These are phyloP conservation scores for Lachnellula willkommii DNA, from an alignment of 2,329 filamentous ascomycete species.

Conservation along the genomic window DNA sequence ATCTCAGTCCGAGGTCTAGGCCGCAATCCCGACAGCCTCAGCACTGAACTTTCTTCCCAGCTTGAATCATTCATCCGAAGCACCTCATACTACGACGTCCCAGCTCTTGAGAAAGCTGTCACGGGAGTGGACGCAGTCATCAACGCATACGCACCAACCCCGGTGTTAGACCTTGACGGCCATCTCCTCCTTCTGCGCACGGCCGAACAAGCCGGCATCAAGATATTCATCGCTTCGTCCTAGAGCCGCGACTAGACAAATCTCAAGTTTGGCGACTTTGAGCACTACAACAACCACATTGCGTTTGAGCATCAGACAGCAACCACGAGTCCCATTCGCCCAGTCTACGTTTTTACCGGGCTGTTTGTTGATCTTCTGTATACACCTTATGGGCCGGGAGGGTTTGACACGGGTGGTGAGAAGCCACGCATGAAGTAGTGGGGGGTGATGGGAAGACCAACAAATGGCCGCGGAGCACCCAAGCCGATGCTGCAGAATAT, in stretches of 20 bases:
- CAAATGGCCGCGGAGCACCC: neutral
- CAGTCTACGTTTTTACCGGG: conserved; percentile 32
- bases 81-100: conserved; percentile 21
- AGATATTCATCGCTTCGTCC: conserved; percentile 26
- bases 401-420: neutral
- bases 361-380: conserved; percentile 5
- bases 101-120: conserved; percentile 31
- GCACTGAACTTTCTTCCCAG: neutral
- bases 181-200: conserved; percentile 35
- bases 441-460: neutral
- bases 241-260: conserved; percentile 34
- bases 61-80: neutral
- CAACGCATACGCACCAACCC: conserved; percentile 26
- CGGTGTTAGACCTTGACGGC: conserved; percentile 30
- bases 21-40: neutral
- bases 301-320: conserved; percentile 32
- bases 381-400: neutral
- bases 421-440: neutral
- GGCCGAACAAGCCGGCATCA: conserved; percentile 33
- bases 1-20: neutral
- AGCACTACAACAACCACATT: conserved; percentile 34
- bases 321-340: conserved; percentile 27
- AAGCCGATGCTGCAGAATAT: neutral
- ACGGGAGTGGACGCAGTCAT: conserved; percentile 35
- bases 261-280: conserved; percentile 27